Conservation (phyloP, 768 basidiomycete genomes). For the Leccinellum luteum region DNA sequence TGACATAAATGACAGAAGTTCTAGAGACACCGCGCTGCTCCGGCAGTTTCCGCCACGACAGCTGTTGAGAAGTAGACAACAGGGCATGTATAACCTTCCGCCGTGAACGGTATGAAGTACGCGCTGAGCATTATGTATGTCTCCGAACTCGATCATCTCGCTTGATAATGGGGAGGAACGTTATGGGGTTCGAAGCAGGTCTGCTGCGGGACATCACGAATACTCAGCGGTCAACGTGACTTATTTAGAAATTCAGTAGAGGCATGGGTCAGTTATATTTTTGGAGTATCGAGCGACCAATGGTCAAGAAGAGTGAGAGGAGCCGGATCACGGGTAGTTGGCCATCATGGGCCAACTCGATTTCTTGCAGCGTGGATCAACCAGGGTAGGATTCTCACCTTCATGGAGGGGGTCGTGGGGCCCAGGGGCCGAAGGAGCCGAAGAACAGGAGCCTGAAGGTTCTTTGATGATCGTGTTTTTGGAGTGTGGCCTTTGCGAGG, state of each 20-base stretch:
- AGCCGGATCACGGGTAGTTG: background rate
- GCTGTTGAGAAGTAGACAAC: background rate
- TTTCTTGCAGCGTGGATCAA: background rate
- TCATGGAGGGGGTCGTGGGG: conserved; percentile 3
- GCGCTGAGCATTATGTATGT: background rate
- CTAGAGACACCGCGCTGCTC: background rate
- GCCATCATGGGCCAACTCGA: background rate
- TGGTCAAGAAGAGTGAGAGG: background rate
- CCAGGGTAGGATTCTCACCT: conserved; percentile 5
- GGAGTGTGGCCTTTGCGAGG: conserved; percentile 5
- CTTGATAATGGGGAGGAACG: conserved; percentile 23
- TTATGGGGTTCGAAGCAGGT: conserved; percentile 22
- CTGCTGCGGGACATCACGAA: conserved; percentile 11
- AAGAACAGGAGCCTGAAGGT: background rate
- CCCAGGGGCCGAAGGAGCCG: background rate
- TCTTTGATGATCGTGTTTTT: conserved; percentile 8
- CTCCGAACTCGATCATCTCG: conserved; percentile 15
- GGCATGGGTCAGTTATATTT: conserved; percentile 2
- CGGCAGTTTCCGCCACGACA: conserved; percentile 3
- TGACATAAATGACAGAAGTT: background rate
- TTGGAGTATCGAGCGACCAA: conserved; percentile 1
- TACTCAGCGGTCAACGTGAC: background rate
- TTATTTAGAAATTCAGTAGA: conserved; percentile 8
- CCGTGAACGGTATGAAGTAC: conserved; percentile 10
- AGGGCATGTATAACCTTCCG: background rate